Base-by-base conservation (phyloP, 2,329 filamentous ascomycete species). In the Malbranchea zuffiana region DNA sequence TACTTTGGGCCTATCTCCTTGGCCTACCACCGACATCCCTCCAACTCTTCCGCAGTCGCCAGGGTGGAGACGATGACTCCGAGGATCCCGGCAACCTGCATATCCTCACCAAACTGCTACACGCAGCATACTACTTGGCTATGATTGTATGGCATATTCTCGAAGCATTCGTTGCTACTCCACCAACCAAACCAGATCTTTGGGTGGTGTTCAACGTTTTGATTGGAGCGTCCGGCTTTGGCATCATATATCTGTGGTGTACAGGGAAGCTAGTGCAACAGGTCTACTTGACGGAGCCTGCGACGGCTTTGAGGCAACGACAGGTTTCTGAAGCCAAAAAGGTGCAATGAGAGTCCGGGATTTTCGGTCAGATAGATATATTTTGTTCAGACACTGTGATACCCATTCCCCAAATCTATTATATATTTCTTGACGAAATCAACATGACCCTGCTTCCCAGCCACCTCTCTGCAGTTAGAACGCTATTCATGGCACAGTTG, bases 161-260 rank as follows among this genome's bases (percentile, higher is more conserved):
- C 1, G 84, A 94, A 48, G 71, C 72, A 1, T 76, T 77, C 42
- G 61, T 86, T 1, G 43, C 59, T 6, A 78, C 87, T 10, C 87
- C 88, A 3, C 49, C 64, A 0, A 69, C 72, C 40, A 95, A 93
- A 61, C 90, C 90, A 0, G 90, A 98, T 62, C 64, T 98, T 1
- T 98, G 88, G 88, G 79, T 92, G 3, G 87, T 98, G 2, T 72
- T 78, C 8, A 98, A 98, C 52, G 86, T 90, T 6, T 76, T 85
- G 12, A 62, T 96, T 15, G 90, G 90, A 5, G 83, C 83, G 15
- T 78, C 74, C 3, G 90, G 85, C 0, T 98, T 96, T 56, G 74
- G 74, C 0, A 62, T 93, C 21, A 92, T 86, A 59, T 96, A 95
- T 57, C 53, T 90, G 5, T 98, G 90, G 90, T 95, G 87, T 58